Base-by-base conservation (phyloP, 805 yeast species). In the Yamadazyma olivae region DNA sequence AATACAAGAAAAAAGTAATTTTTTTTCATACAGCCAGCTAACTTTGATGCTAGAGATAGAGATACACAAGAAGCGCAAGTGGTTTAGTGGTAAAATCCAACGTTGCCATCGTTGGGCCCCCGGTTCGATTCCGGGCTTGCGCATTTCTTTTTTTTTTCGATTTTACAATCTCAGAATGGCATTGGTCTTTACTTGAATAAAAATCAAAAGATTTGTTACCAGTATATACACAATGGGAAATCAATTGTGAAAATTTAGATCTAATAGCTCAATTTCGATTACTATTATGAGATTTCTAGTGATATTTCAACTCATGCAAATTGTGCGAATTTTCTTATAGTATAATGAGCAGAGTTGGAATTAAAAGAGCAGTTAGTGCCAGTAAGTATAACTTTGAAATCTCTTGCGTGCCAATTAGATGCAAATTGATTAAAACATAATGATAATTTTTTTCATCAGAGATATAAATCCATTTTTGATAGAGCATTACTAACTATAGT, bases 331-430 rank as follows among this genome's bases (percentile, higher is more conserved):
- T 20, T 20, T 9, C 19, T n/a, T n/a, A n/a, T n/a, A n/a, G n/a
- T n/a, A n/a, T n/a, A n/a, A 36, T 36, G 39, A 36, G 95, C 90
- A 82, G 82, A 83, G 90, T 27, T 22, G 26, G 38, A 16, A 39
- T 44, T 22, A 35, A 40, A 36, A 32, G 44, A 34, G 48, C 48
- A 15, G 43, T 44, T 2, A 25, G 27, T 28, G 48, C 45, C 15
- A 41, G 44, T 44, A 44, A 27, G 44, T 41, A 21, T 5, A 25
- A 27, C 2, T 20, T 6, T 7, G 15, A 25, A 13, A 7, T 7
- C 17, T 25, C 6, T 25, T 25, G 17, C 15, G 12, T 12, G 24
- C 10, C 24, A 21, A 21, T 21, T 21, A 12, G 24, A 21, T 21
- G 24, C 10, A 21, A 9, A 9, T n/a, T 24, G 27, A 24, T 12